Base-by-base conservation (phyloP, 2,329 filamentous ascomycete species). In the Tolypocladium sp. region DNA sequence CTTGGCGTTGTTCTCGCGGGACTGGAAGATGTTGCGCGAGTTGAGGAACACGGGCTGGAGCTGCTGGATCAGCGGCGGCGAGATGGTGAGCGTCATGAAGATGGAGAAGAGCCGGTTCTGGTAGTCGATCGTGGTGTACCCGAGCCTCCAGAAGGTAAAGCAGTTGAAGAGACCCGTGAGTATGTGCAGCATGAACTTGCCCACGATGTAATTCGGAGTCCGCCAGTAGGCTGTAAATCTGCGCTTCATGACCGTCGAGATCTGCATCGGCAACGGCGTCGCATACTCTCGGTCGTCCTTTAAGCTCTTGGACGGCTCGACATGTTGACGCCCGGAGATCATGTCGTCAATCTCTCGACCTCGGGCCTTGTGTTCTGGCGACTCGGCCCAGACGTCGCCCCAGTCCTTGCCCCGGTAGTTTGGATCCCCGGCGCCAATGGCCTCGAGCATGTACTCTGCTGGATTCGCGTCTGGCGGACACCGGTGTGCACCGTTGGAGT, bases 21-120 rank as follows among this genome's bases (percentile, higher is more conserved):
- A 84, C 69, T 88, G 76, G 73, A 90, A 94, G 33, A 93, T 78
- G 38, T 82, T 78, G 4, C 88, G 80, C 52, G 84, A 82, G 60
- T 82, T 76, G 57, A 91, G 75, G 68, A 88, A 92, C 6, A 83
- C 82, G 0, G 90, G 90, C 67, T 92, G 88, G 0, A 92, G 77
- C 65, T 92, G 89, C 66, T 92, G 87, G 60, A 92, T 89, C 1
- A 92, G 76, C 0, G 88, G 87, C 0, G 88, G 88, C 1, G 83
- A 82, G 63, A 94, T 89, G 8, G 86, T 90, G 4, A 92, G 77
- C 0, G 87, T 88, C 80, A 91, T 86, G 72, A 93, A 93, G 58
- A 88, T 79, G 10, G 87, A 86, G 73, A 93, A 92, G 10, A 92
- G 79, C 9, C 87, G 80, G 54, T 85, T 87, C 69, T 90, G 87